Conservation (phyloP, 345 rosid genomes). For the Euphorbia tirucalli region DNA sequence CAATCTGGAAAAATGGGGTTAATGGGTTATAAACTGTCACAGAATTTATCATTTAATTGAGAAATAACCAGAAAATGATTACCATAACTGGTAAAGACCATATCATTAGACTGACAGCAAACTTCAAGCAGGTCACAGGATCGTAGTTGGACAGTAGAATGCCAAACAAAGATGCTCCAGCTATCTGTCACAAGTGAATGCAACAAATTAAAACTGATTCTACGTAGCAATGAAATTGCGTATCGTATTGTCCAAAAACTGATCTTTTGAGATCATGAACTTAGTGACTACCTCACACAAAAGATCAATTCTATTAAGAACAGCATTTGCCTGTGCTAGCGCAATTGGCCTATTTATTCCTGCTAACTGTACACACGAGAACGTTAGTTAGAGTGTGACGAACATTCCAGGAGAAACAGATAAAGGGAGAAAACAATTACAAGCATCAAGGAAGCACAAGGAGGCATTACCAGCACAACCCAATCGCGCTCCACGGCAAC, state of each 20-base stretch:
- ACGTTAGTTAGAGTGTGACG: conserved; percentile 11
- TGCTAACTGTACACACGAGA: conserved; percentile 58
- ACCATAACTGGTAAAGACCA: conserved; percentile 78
- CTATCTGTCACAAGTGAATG: conserved; percentile 48
- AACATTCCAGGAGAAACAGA: conserved; percentile 14
- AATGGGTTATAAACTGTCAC: conserved; percentile 14
- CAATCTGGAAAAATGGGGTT: conserved; percentile 42
- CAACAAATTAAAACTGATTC: background rate
- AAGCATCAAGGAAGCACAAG: conserved; percentile 9
- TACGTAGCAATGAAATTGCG: background rate
- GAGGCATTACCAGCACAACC: conserved; percentile 78
- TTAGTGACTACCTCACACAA: conserved; percentile 69
- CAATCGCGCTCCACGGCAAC: conserved; percentile 94
- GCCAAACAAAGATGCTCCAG: conserved; percentile 83
- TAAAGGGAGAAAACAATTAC: no score
- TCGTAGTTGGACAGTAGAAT: conserved; percentile 73
- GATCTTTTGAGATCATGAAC: background rate
- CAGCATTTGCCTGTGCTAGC: conserved; percentile 92
- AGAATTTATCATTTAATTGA: conserved; percentile 3
- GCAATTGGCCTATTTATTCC: conserved; percentile 87
- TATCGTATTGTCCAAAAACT: background rate
- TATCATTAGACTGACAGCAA: conserved; percentile 67
- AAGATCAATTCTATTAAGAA: conserved; percentile 81
- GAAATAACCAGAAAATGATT: conserved; percentile 26
- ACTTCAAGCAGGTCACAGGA: conserved; percentile 82